Conservation (phyloP, 2,329 filamentous ascomycete genomes). For the Dactylellina haptotyla region DNA sequence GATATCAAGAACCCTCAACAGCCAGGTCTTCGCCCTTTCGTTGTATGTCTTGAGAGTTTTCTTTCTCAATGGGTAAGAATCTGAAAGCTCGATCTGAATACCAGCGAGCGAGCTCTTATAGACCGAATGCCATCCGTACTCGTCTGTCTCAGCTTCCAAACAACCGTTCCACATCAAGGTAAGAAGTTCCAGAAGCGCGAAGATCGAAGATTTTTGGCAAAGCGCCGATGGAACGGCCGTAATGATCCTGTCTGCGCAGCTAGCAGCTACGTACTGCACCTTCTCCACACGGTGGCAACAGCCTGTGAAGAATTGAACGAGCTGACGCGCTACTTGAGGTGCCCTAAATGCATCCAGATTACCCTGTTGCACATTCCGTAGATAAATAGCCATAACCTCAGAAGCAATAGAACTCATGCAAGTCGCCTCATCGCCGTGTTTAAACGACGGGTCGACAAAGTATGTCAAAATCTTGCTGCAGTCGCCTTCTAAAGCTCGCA, state of each 20-base stretch:
- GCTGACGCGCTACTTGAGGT: conserved; percentile 86
- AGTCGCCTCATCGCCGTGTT: conserved; percentile 69
- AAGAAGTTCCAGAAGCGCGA: conserved; percentile 88
- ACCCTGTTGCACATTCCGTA: conserved; percentile 77
- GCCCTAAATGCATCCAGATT: conserved; percentile 83
- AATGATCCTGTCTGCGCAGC: conserved; percentile 86
- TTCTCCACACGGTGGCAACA: conserved; percentile 94
- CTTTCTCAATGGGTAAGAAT: conserved; percentile 85
- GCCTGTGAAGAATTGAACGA: conserved; percentile 82
- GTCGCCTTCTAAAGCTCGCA: conserved; percentile 85
- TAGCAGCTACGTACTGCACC: conserved; percentile 85
- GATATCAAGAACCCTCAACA: conserved; percentile 79
- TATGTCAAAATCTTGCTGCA: conserved; percentile 90
- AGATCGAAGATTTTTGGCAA: conserved; percentile 88
- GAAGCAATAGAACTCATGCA: conserved; percentile 72
- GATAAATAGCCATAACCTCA: conserved; percentile 78
- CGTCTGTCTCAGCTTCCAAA: conserved; percentile 90
- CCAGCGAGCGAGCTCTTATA: conserved; percentile 81
- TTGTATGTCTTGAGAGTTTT: conserved; percentile 81
- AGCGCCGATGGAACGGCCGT: conserved; percentile 85
- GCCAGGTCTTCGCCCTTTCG: conserved; percentile 80
- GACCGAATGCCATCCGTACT: conserved; percentile 85
- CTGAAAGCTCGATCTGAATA: conserved; percentile 88
- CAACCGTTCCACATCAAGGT: conserved; percentile 96
- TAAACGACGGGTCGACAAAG: conserved; percentile 89